Evolutionary conservation across 2,329 filamentous ascomycete genomes (phyloP), one percentile per base, ranked within the genome.

Genomic region (Talaromyces atroroseus): DNA sequence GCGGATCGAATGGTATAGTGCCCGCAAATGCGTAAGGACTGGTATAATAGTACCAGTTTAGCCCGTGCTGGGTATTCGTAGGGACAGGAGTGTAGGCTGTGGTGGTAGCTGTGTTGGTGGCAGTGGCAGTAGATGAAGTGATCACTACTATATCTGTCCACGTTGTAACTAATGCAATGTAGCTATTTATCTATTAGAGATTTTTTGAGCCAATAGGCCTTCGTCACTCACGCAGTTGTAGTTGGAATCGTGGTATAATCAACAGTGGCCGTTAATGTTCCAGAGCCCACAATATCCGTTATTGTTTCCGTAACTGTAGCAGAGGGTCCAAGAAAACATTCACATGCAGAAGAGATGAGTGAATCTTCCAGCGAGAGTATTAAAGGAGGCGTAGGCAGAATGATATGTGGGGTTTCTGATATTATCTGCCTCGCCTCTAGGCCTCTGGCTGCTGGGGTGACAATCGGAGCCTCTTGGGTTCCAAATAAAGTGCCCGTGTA

Each of bases 21-120:
- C 45, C 34, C 14, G 23, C 16, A 34, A 48, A 54, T 18, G 29
- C n/a, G n/a, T 54, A 45, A 1, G 52, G 21, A 20, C 29, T 54
- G 36, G 24, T 20, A 34, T 54, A 54, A 10, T 54, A 54, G 45
- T 54, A 54, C 52, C 52, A 54, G 23, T 54, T 54, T n/a, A 54
- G 12, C 10, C 52, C 52, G 2, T 44, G 26, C 8, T 49, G 11
- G 2, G 52, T 54, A 20, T 49, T 36, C 3, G 52, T 54, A 38
- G 52, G 52, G 7, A 54, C 34, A 2, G 52, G 52, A 10, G 45
- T 54, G 18, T 54, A 54, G 1, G 45, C 20, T 18, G 52, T 54
- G 20, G 48, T 36, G 21, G 26, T 50, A 23, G 21, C 20, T 3
- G 48, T 50, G 48, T 34, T 54, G 3, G 52, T 54, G 20, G 32